Evolutionary conservation across 768 basidiomycete species (phyloP).

Genomic region (Phylloporus sp.): DNA sequence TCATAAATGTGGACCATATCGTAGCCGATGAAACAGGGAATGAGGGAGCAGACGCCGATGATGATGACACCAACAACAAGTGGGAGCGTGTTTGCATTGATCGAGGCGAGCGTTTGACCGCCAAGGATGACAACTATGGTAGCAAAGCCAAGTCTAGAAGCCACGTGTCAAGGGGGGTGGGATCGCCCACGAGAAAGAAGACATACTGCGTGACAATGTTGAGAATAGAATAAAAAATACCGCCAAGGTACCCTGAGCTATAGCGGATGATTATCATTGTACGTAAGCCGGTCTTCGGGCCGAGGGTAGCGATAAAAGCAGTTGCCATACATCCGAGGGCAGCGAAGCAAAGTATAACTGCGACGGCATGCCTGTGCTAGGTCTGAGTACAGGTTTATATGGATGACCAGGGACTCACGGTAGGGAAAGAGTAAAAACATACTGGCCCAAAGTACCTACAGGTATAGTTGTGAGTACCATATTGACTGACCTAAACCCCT

Average conservation of each 20-base stretch:
- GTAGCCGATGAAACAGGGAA: constrained; percentile 48
- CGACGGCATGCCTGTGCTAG: constrained; percentile 37
- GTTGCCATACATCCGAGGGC: constrained; percentile 41
- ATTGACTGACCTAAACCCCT: constrained; percentile 41
- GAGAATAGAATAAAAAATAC: constrained; percentile 46
- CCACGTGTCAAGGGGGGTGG: not conserved
- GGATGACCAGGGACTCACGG: constrained; percentile 26
- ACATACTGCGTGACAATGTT: constrained; percentile 51
- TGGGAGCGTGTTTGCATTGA: constrained; percentile 42
- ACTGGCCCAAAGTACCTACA: constrained; percentile 47
- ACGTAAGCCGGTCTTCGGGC: constrained; percentile 49
- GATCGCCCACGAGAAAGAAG: not conserved
- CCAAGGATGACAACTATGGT: constrained; percentile 49
- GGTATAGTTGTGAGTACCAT: constrained; percentile 46
- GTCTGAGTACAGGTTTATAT: not conserved
- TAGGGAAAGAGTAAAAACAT: constrained; percentile 46
- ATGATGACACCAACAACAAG: constrained; percentile 49
- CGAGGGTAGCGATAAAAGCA: constrained; percentile 51
- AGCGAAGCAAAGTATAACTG: constrained; percentile 44
- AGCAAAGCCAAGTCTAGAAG: constrained; percentile 42
- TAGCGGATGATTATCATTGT: constrained; percentile 52
- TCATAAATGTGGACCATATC: constrained; percentile 47
- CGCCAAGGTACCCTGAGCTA: constrained; percentile 47
- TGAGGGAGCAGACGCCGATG: constrained; percentile 37
- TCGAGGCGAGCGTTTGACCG: constrained; percentile 47